These are phyloP conservation scores for Hibiscus tridactylites DNA, from an alignment of 345 rosid genomes.

Conservation along the genomic window DNA sequence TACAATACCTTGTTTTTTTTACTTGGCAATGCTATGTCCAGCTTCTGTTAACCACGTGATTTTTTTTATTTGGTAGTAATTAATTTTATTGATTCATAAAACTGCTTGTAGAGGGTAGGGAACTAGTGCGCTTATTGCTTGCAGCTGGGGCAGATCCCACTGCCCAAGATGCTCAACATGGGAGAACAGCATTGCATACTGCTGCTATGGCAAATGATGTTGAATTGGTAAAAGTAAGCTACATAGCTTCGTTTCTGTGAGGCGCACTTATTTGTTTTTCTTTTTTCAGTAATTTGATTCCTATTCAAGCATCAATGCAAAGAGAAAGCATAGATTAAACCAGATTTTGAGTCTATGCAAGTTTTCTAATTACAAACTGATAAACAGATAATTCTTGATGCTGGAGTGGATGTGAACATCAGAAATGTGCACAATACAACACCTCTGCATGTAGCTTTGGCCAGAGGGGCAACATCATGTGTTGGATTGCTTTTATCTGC, in stretches of 20 bases:
- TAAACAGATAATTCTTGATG: constrained; percentile 78
- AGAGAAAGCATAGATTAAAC: not conserved
- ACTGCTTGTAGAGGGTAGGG: constrained; percentile 76
- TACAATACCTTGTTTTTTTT: not conserved
- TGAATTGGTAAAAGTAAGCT: constrained; percentile 76
- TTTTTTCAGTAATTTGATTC: not conserved
- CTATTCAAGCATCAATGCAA: not conserved
- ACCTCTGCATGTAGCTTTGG: constrained; percentile 93
- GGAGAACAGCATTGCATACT: constrained; percentile 84
- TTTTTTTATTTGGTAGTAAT: not conserved
- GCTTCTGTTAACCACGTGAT: not conserved
- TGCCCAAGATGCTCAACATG: constrained; percentile 78
- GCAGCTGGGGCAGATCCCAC: constrained; percentile 92
- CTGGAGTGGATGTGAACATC: constrained; percentile 91
- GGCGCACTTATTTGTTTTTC: not conserved
- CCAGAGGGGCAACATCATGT: constrained; percentile 85
- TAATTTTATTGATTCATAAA: constrained; percentile 2
- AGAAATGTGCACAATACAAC: constrained; percentile 76
- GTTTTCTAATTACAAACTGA: constrained; percentile 10
- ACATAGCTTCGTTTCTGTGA: not conserved
- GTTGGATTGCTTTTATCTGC: constrained; percentile 78
- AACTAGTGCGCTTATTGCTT: constrained; percentile 72
- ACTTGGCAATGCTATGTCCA: not conserved
- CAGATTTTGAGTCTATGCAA: constrained; percentile 10
- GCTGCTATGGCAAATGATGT: constrained; percentile 91